phyloP scores from a whole-genome alignment of 352 stramenopile genomes.

The Phytopythium vexans region DNA sequence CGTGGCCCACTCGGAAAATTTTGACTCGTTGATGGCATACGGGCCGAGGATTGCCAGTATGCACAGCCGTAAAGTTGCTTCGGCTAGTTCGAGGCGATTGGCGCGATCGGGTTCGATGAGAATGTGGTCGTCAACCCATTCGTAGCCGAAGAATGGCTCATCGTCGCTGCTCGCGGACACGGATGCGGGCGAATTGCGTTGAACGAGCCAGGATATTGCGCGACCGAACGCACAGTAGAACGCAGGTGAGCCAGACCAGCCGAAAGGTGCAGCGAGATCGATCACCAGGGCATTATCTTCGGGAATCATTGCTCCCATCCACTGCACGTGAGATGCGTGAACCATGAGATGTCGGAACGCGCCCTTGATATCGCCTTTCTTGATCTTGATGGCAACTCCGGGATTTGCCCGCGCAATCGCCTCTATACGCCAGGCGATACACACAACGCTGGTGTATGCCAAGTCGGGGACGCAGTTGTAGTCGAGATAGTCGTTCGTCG shows the following conservation, averaged over 20 bases:
- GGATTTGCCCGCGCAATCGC: neutral
- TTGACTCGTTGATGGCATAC: constrained; percentile 11
- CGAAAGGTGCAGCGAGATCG: constrained; percentile 13
- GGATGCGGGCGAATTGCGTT: constrained; percentile 6
- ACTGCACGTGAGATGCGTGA: neutral
- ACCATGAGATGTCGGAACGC: constrained; percentile 7
- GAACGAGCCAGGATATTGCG: constrained; percentile 13
- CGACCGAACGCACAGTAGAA: constrained; percentile 12
- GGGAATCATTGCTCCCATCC: neutral
- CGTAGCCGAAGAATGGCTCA: constrained; percentile 16
- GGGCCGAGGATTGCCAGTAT: constrained; percentile 12
- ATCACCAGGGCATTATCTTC: neutral
- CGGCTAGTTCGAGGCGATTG: constrained; percentile 3
- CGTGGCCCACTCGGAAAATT: constrained; percentile 8
- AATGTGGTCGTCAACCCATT: constrained; percentile 21
- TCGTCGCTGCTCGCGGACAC: neutral
- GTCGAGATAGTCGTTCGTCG: neutral
- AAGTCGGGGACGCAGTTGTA: neutral
- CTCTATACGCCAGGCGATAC: constrained; percentile 1
- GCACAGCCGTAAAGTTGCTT: constrained; percentile 6
- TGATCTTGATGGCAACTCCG: neutral
- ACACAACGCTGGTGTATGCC: neutral
- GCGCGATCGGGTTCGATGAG: constrained; percentile 10
- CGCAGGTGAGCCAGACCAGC: constrained; percentile 13
- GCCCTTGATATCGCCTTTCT: constrained; percentile 6